Evolutionary conservation across 2,329 filamentous ascomycete species (phyloP).

Genomic region (Neopestalotiopsis rosae): DNA sequence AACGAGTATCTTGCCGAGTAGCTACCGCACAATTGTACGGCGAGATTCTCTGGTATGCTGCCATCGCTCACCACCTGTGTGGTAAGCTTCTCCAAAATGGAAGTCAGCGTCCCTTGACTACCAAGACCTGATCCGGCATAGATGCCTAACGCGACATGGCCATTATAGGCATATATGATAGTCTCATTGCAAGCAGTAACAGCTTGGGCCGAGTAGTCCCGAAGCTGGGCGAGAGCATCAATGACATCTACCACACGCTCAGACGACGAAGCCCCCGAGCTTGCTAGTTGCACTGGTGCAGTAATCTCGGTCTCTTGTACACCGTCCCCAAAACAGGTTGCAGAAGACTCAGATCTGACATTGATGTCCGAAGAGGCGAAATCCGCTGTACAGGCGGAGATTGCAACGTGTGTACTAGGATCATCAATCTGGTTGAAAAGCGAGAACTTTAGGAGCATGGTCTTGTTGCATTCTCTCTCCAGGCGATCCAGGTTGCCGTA

Average conservation of each 20-base stretch:
- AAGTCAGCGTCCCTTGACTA: neutral
- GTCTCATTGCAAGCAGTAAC: neutral
- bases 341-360: neutral
- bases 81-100: neutral
- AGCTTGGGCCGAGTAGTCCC: neutral
- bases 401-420: no score
- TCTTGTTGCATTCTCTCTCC: no score
- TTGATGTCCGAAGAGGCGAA: no score
- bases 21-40: neutral
- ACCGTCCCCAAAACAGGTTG: neutral
- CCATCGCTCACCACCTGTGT: neutral
- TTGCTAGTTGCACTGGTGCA: no score
- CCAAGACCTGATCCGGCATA: neutral
- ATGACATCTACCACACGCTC: neutral
- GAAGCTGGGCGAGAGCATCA: neutral
- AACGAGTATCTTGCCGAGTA: neutral
- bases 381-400: no score
- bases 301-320: no score
- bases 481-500: no score
- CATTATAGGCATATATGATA: conserved; percentile 1
- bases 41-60: neutral
- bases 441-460: no score
- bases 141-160: neutral
- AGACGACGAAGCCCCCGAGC: no score
- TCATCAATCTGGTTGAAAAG: no score